Base-by-base conservation (phyloP, 305 asterid species). In the Fraxinus latifolia region DNA sequence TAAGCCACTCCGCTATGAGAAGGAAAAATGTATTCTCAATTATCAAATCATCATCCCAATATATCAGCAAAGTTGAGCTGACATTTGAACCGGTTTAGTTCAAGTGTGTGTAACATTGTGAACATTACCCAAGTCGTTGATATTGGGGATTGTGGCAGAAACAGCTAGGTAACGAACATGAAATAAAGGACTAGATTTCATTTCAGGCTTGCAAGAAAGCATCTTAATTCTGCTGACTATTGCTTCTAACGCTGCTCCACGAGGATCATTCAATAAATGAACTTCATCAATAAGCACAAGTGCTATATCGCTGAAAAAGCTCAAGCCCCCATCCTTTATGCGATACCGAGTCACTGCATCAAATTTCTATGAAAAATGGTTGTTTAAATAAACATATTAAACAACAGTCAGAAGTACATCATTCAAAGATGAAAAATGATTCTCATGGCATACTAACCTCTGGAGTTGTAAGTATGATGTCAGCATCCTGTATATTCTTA, bases 181-280 rank as follows among this genome's bases (percentile, higher is more conserved):
- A 75, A 98, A 90, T 87, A 96, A 90, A 68, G 97, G 85, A 86
- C 93, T 90, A 82, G 95, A 91, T 87, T 90, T 89, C 97, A 94
- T 87, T 89, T 94, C 97, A 81, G 91, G 91, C 79, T 85, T 93
- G 82, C 86, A 21, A 82, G 97, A 85, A 80, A 96, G 97, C 96
- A 94, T 93, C 89, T 96, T 96, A 72, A 92, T 94, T 90, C 98
- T 91, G 88, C 99, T 93, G 84, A 96, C 90, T 77, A 96, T 90
- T 83, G 99, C 98, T 89, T 94, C 98, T 84, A 96, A 85, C 80
- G 96, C 94, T 82, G 99, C 99, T 86, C 99, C 99, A 76, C 99
- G 95, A 79, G 98, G 93, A 78, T 94, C 99, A 86, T 92, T 96
- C 88, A 96, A 90, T 81, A 96, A 91, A 90, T 96, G 99, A 88